These are phyloP conservation scores for Colletotrichum gloeosporioides DNA, from an alignment of 2,329 filamentous ascomycete genomes.

Conservation along the genomic window DNA sequence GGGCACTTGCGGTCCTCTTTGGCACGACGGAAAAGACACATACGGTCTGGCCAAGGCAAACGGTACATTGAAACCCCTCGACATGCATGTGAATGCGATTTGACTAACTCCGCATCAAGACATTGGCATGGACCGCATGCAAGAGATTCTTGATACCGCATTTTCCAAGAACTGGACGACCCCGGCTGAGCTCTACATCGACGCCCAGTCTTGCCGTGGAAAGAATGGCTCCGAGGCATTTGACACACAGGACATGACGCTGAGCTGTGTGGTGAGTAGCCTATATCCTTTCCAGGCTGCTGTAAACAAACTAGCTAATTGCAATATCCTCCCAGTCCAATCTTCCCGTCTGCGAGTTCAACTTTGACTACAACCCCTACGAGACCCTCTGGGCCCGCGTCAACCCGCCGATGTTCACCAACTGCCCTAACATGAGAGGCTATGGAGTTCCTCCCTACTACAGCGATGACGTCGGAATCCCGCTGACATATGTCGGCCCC, in stretches of 20 bases:
- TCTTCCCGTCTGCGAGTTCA: constrained; percentile 2
- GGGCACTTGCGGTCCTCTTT: constrained; percentile 1
- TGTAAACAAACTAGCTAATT: neutral
- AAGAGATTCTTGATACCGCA: neutral
- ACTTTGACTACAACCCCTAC: constrained; percentile 1
- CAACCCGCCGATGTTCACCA: neutral
- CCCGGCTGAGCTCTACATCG: neutral
- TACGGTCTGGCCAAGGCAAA: constrained; percentile 1
- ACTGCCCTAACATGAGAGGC: neutral
- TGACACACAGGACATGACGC: neutral
- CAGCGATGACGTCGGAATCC: neutral
- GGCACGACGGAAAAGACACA: constrained; percentile 6
- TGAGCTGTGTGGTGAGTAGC: neutral
- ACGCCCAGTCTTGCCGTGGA: neutral
- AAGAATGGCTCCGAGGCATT: neutral
- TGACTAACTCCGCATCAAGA: neutral
- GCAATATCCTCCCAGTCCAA: neutral
- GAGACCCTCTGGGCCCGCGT: neutral
- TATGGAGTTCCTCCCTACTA: neutral
- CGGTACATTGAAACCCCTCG: neutral
- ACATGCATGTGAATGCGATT: no score
- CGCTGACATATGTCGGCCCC: neutral
- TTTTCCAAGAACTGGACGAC: constrained; percentile 11
- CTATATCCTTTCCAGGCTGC: rapidly evolving
- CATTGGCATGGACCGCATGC: constrained; percentile 4